These are phyloP conservation scores for Phialocephala sp. DNA, from an alignment of 2,329 filamentous ascomycete genomes.

Conservation along the genomic window DNA sequence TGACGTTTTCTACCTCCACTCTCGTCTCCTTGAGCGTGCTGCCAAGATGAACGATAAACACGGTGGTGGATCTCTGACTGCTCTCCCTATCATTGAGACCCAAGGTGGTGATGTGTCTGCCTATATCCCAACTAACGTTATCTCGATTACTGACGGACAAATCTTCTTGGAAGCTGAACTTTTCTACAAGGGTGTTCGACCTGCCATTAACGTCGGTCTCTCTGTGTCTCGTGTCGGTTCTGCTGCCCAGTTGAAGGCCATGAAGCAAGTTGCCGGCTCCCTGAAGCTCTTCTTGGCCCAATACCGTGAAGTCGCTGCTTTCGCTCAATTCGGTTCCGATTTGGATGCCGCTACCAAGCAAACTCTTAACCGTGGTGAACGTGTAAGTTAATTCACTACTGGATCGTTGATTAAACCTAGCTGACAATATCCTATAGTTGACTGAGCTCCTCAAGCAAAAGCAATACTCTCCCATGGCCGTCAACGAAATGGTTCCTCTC, in stretches of 20 bases:
- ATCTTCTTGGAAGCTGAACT: conserved; percentile 99
- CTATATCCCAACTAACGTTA: conserved; percentile 99
- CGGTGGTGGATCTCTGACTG: conserved; percentile 95
- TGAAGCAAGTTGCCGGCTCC: conserved; percentile 99
- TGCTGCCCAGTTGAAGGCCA: conserved; percentile 99
- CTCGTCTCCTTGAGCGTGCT: conserved; percentile 97
- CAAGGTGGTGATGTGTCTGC: conserved; percentile 99
- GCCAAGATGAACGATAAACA: conserved; percentile 98
- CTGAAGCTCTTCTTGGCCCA: conserved; percentile 99
- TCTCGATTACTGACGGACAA: conserved; percentile 99
- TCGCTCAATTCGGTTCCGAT: conserved; percentile 99
- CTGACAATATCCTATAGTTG: conserved; percentile 53
- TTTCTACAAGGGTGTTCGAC: conserved; percentile 99
- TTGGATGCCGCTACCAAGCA: conserved; percentile 99
- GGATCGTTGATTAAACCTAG: conserved; percentile 37
- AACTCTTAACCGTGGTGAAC: conserved; percentile 97
- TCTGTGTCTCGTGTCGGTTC: conserved; percentile 99
- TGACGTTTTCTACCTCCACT: conserved; percentile 99
- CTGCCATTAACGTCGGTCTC: conserved; percentile 99
- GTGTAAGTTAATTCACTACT: conserved; percentile 63
- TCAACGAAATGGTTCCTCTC: conserved; percentile 99
- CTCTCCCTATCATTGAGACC: conserved; percentile 97
- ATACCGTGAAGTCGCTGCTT: conserved; percentile 99
- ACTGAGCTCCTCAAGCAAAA: conserved; percentile 99
- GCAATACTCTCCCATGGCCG: conserved; percentile 98